Base-by-base conservation (phyloP, 345 rosid genomes). In the Linum usitatissimum region DNA sequence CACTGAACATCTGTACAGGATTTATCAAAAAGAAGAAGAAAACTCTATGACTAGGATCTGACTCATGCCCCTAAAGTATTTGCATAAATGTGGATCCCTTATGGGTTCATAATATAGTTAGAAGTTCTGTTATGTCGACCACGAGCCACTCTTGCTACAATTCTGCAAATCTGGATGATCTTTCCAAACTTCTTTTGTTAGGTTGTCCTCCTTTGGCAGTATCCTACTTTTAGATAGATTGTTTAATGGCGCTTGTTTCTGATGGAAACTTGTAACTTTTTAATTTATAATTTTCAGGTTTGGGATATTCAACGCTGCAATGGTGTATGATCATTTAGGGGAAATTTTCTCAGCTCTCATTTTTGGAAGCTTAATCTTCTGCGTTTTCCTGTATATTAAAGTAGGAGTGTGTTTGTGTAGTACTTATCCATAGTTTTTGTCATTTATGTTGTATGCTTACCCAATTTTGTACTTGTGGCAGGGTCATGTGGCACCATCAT, bases 401-500 rank as follows among this genome's bases (percentile, higher is more conserved):
- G 99, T 94, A 72, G 75, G 89, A 69, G 54, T 63, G 53, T 63
- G 31, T 30, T 15, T 45, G 28, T 54, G 66, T 60, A 56, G 49
- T 40, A 34, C 49, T 68, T 64, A 55, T 67, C 18, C 57, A 28
- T 28, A 67, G 19, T 73, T 53, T 70, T 58, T 31, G 38, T 21
- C 53, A 15, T 10, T 62, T 12, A 40, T 40, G 3, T 48, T 12
- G 19, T 60, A 48, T 40, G 71, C 78, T 77, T 45, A 68, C 42
- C 30, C 66, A 40, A 34, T 53, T 5, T 34, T 53, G 6, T 42
- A 77, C 72, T 62, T 71, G 38, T 80, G 53, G 64, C 71, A 90
- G 97, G 99, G 99, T 75, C 95, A 81, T 54, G 58, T 90, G 72
- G 96, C 91, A 18, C 97, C 99, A 68, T 93, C 97, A 56, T 93